These are phyloP conservation scores for Paecilomyces sp. DNA, from an alignment of 2,329 filamentous ascomycete species.

Conservation along the genomic window DNA sequence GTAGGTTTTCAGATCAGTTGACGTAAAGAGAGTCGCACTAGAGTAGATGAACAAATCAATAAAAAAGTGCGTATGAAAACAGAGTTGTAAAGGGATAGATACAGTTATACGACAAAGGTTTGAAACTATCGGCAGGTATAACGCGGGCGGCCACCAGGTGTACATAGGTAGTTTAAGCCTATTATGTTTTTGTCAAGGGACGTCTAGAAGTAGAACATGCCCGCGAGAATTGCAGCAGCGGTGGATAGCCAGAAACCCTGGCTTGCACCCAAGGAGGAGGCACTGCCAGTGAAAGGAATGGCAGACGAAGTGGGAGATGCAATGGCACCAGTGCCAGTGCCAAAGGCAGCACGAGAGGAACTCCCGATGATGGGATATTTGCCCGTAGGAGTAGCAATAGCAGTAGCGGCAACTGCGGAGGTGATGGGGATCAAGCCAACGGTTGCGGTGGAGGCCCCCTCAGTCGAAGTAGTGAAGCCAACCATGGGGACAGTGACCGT, in stretches of 20 bases:
- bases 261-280: slow-evolving; percentile 5
- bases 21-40: background rate
- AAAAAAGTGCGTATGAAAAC: background rate
- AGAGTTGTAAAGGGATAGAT: background rate
- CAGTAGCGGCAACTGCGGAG: slow-evolving; percentile 3
- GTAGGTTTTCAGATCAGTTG: background rate
- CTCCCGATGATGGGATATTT: slow-evolving; percentile 12
- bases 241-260: slow-evolving; percentile 5
- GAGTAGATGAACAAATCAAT: background rate
- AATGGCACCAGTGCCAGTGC: slow-evolving; percentile 6
- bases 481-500: slow-evolving; percentile 41
- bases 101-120: too few species aligned
- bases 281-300: slow-evolving; percentile 7
- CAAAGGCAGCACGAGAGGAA: slow-evolving; percentile 6
- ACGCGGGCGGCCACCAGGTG: too few species aligned
- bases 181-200: background rate
- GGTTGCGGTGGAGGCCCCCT: slow-evolving; percentile 15
- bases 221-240: slow-evolving; percentile 3
- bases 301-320: slow-evolving; percentile 1
- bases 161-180: background rate
- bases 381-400: slow-evolving; percentile 9
- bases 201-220: slow-evolving; percentile 5
- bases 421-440: slow-evolving; percentile 25
- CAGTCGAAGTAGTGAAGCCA: slow-evolving; percentile 29
- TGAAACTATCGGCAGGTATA: too few species aligned